Conservation (phyloP, 257 asterid genomes). For the Solanum sparsipilum region DNA sequence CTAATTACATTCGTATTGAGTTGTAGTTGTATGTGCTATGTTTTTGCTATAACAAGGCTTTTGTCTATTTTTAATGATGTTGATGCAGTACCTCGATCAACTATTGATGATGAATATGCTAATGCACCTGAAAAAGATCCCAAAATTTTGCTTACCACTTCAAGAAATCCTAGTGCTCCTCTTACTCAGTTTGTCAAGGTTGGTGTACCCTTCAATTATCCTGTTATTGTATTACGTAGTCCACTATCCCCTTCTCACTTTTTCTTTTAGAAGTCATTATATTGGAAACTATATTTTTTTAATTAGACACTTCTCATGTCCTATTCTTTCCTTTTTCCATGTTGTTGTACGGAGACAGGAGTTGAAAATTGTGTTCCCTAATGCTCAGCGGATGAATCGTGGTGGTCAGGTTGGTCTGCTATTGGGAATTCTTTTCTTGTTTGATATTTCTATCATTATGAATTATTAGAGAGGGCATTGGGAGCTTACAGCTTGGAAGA, state of each 20-base stretch:
- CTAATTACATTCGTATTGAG: not conserved
- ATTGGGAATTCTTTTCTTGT: not conserved
- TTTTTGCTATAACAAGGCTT: not conserved
- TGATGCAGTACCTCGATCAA: slow-evolving; percentile 60
- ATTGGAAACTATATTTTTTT: not conserved
- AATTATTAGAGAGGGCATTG: not conserved
- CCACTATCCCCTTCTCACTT: not conserved
- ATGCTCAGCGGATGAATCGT: slow-evolving; percentile 83
- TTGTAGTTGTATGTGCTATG: not conserved
- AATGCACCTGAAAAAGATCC: slow-evolving; percentile 70
- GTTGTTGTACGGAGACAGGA: slow-evolving; percentile 36
- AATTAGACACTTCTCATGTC: not conserved
- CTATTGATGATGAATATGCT: slow-evolving; percentile 93
- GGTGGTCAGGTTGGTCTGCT: slow-evolving; percentile 83
- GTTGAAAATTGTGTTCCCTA: slow-evolving; percentile 77
- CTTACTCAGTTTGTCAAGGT: slow-evolving; percentile 96
- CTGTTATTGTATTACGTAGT: not conserved
- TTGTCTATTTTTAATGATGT: not conserved
- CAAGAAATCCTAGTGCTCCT: slow-evolving; percentile 92
- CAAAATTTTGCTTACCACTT: slow-evolving; percentile 80
- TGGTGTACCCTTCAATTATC: not conserved
- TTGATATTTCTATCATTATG: not conserved
- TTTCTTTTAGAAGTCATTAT: not conserved
- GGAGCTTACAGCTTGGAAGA: not conserved
- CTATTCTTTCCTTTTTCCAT: not conserved